Evolutionary conservation across 1,284 basidiomycete genomes (phyloP).

Genomic region (Pseudozyma tsukubaensis): DNA sequence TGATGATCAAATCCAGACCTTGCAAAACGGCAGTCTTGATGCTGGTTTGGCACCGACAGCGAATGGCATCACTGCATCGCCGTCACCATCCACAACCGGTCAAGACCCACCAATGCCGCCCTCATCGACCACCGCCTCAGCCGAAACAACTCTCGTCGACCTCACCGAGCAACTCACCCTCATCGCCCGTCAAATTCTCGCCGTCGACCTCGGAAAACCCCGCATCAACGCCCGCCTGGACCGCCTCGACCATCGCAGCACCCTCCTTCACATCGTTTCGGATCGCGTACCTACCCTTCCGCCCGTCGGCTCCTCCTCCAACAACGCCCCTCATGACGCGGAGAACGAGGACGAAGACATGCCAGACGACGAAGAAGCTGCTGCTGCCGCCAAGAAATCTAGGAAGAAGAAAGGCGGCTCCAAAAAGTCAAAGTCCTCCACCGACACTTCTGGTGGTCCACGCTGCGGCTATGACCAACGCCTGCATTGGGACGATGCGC

Average conservation of each 20-base stretch:
- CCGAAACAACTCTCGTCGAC: conserved; percentile 11
- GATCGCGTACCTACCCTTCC: conserved; percentile 38
- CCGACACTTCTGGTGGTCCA: conserved; percentile 19
- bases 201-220: conserved; percentile 26
- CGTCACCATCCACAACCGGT: not conserved
- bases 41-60: too few relatives aligned
- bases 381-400: not conserved
- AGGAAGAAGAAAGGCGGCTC: conserved; percentile 31
- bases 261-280: conserved; percentile 37
- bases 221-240: conserved; percentile 34
- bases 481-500: conserved; percentile 37
- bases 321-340: not conserved
- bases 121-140: not conserved
- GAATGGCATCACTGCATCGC: not conserved
- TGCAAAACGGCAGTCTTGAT: not conserved
- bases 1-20: not conserved
- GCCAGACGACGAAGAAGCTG: conserved; percentile 8
- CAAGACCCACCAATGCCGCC: not conserved
- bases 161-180: conserved; percentile 20
- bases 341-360: conserved; percentile 21
- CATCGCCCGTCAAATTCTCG: conserved; percentile 15
- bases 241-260: conserved; percentile 39
- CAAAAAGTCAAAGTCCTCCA: conserved; percentile 12
- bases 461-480: conserved; percentile 52
- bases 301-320: conserved; percentile 16